Conservation (phyloP, 2,329 filamentous ascomycete genomes). For the Chaetomium sp. region DNA sequence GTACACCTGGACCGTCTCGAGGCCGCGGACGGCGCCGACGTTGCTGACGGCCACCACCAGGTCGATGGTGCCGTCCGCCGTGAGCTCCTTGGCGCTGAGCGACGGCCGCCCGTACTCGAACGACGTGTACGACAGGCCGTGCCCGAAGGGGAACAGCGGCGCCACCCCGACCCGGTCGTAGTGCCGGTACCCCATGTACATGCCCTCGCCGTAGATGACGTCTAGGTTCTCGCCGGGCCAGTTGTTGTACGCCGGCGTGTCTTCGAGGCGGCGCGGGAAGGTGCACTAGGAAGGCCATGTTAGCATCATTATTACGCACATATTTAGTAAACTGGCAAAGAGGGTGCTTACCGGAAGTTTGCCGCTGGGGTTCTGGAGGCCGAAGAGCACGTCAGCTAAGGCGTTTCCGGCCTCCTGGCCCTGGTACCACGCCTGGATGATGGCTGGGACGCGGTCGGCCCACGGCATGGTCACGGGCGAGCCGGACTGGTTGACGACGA, state of each 20-base stretch:
- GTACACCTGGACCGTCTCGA: conserved; percentile 70
- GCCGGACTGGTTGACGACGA: conserved; percentile 71
- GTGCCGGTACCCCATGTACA: conserved; percentile 73
- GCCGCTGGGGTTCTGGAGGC: conserved; percentile 64
- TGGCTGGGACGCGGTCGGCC: conserved; percentile 63
- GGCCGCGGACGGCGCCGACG: conserved; percentile 57
- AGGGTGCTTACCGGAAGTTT: conserved; percentile 59
- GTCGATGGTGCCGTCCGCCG: conserved; percentile 46
- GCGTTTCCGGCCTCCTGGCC: conserved; percentile 71
- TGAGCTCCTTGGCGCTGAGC: conserved; percentile 48
- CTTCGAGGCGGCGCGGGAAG: conserved; percentile 64
- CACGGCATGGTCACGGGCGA: conserved; percentile 71
- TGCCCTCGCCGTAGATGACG: conserved; percentile 70
- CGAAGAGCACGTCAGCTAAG: conserved; percentile 67
- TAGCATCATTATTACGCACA: neutral
- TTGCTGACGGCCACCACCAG: conserved; percentile 56
- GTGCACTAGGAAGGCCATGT: conserved; percentile 50
- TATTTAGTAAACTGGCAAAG: neutral
- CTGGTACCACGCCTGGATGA: conserved; percentile 72
- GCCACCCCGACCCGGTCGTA: conserved; percentile 64
- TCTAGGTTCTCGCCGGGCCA: conserved; percentile 71
- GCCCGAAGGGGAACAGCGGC: conserved; percentile 71
- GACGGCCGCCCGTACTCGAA: conserved; percentile 65
- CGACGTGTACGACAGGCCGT: conserved; percentile 71
- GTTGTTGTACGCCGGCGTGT: conserved; percentile 71